Conservation (phyloP, 164 flowering plant species). For the Liquidambar formosana region DNA sequence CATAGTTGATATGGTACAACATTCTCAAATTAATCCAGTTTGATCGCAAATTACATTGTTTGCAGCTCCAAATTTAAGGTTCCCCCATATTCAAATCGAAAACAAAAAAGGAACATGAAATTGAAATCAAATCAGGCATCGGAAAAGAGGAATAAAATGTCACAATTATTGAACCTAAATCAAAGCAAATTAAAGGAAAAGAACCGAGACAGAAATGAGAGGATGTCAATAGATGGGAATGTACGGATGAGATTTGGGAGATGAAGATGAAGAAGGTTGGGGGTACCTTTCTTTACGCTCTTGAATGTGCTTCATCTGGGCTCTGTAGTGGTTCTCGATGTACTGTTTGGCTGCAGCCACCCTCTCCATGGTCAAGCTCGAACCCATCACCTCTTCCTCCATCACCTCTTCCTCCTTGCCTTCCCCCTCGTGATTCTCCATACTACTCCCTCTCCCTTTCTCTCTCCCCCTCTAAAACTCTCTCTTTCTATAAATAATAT, state of each 20-base stretch:
- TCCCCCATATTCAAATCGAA: background rate
- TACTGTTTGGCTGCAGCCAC: conserved; percentile 92
- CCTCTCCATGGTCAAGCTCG: conserved; percentile 75
- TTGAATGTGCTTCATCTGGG: conserved; percentile 81
- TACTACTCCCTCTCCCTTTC: conserved; percentile 12
- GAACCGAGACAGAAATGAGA: background rate
- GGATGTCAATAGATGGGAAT: background rate
- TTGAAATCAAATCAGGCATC: too few relatives aligned
- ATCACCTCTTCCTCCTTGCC: conserved; percentile 18
- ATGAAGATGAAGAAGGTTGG: background rate
- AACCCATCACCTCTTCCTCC: conserved; percentile 37
- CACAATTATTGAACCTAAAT: background rate
- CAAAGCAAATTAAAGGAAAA: background rate
- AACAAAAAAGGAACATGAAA: too few relatives aligned
- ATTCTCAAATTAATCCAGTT: background rate
- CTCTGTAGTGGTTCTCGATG: conserved; percentile 86
- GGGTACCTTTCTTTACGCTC: conserved; percentile 71
- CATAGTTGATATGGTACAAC: background rate
- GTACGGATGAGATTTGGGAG: background rate
- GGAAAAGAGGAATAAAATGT: too few relatives aligned
- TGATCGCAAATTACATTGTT: background rate
- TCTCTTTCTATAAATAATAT: background rate
- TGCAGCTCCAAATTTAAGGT: background rate
- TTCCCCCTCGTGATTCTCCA: conserved; percentile 22
- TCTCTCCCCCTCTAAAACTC: conserved; percentile 8